phyloP scores from a whole-genome alignment of 2,329 filamentous ascomycete species.

The Graphium sp. region DNA sequence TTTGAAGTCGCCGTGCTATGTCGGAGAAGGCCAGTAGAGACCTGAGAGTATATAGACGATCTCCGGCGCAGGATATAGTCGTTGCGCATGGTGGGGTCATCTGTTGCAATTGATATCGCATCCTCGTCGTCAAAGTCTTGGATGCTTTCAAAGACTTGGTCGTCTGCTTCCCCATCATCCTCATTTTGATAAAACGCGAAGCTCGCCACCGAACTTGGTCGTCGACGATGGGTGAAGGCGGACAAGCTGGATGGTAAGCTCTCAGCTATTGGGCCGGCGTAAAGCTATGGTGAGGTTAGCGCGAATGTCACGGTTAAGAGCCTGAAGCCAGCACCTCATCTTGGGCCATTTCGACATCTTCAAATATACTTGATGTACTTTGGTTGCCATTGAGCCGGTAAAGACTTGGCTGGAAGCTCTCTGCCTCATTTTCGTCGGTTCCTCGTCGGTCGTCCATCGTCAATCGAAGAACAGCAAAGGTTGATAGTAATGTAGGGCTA shows the following conservation, averaged over 20 bases:
- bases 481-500: too few species aligned
- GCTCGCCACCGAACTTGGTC: conserved; percentile 72
- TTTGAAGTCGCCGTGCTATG: conserved; percentile 55
- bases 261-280: conserved; percentile 84
- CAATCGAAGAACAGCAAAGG: too few species aligned
- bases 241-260: conserved; percentile 88
- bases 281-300: conserved; percentile 33
- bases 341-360: conserved; percentile 97
- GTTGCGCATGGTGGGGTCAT: conserved; percentile 20
- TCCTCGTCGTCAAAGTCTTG: conserved; percentile 18
- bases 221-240: conserved; percentile 73
- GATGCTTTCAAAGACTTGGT: conserved; percentile 10
- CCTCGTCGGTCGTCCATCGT: too few species aligned
- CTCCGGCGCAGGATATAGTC: conserved; percentile 38
- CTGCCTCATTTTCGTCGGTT: too few species aligned
- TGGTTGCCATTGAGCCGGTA: conserved; percentile 55
- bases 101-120: conserved; percentile 21
- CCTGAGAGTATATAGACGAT: conserved; percentile 42
- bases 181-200: conserved; percentile 80
- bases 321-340: conserved; percentile 49
- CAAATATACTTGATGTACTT: conserved; percentile 67
- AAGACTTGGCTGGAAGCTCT: conserved; percentile 17
- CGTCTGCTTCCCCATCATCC: conserved; percentile 31
- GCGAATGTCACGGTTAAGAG: neutral
- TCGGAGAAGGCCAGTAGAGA: conserved; percentile 49